Percentiles rank a stretch among this genome's conserved stretches.
These are phyloP conservation scores for Verticillium zaregamsianum DNA, from an alignment of 2,329 filamentous ascomycete species.

Conservation along the genomic window DNA sequence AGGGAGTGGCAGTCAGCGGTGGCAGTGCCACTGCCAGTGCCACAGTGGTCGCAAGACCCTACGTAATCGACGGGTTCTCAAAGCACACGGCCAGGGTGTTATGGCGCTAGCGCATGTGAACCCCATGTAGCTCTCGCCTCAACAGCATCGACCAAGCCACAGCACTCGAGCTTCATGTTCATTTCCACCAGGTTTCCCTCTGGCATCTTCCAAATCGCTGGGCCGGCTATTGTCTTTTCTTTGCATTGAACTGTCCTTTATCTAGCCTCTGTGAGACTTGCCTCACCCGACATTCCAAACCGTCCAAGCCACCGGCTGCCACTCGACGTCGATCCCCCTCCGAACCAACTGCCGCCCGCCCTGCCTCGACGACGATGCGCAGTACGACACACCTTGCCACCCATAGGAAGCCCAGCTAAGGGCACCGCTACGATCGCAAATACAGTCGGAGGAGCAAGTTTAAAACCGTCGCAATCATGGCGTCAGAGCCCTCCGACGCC, in stretches of 20 bases:
- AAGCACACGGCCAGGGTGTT: not conserved
- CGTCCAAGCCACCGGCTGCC: not conserved
- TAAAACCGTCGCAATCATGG: constrained; percentile 12
- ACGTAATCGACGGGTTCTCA: not conserved
- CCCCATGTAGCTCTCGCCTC: not conserved
- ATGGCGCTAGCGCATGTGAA: not conserved
- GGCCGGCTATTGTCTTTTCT: not conserved
- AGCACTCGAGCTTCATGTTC: not conserved
- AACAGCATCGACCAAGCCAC: not conserved
- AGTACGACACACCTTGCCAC: not conserved
- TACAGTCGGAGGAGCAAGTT: not conserved
- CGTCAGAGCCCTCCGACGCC: constrained; percentile 28
- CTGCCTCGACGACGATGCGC: not conserved
- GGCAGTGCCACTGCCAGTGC: not conserved
- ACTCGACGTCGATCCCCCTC: not conserved
- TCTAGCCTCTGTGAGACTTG: not conserved
- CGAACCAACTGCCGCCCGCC: not conserved
- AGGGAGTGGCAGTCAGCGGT: not conserved
- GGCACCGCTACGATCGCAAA: not conserved
- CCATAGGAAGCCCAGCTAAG: not conserved
- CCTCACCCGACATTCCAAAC: not conserved
- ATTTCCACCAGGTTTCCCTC: not conserved
- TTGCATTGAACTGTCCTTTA: not conserved
- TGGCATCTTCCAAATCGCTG: not conserved
- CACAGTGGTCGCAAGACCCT: not conserved